Evolutionary conservation across 371 early-diverging fungal genomes (phyloP).

Genomic region (Mucor circinelloides): DNA sequence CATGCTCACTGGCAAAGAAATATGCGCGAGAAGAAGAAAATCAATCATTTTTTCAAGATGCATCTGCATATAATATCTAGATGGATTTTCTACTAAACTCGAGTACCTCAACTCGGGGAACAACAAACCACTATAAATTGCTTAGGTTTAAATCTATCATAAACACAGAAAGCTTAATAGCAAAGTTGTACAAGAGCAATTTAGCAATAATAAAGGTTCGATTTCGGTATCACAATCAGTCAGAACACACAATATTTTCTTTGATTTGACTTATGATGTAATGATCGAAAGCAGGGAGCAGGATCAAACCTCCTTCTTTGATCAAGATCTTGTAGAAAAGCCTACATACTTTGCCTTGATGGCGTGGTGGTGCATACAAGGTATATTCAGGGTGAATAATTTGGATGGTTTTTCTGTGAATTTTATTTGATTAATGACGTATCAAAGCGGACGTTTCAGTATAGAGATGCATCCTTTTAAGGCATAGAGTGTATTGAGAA

Average conservation of each 20-base stretch:
- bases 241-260: not conserved
- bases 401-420: not conserved
- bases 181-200: not conserved
- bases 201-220: not conserved
- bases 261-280: not conserved
- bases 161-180: not conserved
- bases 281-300: not conserved
- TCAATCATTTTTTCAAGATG: not conserved
- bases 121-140: not conserved
- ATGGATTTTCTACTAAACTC: not conserved
- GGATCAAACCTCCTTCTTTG: not conserved
- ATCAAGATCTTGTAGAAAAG: not conserved
- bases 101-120: conserved; percentile 1
- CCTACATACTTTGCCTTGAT: not conserved
- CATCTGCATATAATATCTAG: not conserved
- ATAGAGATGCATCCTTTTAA: not conserved
- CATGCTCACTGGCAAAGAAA: not conserved
- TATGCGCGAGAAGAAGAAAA: not conserved
- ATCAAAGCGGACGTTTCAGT: not conserved
- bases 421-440: not conserved
- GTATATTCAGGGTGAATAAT: not conserved
- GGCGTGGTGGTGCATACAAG: not conserved
- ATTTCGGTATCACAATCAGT: not conserved
- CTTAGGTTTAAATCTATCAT: not conserved
- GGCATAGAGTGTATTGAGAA: not conserved